Evolutionary conservation across 345 rosid species (phyloP).

Genomic region (Clausena lansium): DNA sequence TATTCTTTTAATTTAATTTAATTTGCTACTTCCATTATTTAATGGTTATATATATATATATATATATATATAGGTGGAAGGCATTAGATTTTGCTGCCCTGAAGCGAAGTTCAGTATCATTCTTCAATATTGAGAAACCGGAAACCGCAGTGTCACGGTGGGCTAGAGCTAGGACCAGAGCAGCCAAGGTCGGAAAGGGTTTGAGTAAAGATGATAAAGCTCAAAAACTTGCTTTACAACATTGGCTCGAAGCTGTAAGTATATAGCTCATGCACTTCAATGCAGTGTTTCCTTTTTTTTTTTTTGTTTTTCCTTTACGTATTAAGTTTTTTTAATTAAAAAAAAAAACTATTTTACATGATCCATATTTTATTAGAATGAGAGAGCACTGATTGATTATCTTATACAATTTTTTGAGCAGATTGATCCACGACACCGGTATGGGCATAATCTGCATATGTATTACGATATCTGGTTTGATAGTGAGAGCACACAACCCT

Average conservation of each 20-base stretch:
- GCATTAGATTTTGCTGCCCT: slow-evolving; percentile 76
- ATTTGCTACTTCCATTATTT: neutral
- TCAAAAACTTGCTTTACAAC: slow-evolving; percentile 79
- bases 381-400: too few species aligned
- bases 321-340: too few species aligned
- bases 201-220: slow-evolving; percentile 85
- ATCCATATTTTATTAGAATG: too few species aligned
- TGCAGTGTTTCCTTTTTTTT: neutral
- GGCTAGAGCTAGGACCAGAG: slow-evolving; percentile 93
- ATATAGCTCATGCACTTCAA: too few species aligned
- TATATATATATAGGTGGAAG: slow-evolving; percentile 65
- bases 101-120: slow-evolving; percentile 59
- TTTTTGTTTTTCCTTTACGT: too few species aligned
- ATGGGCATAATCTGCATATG: slow-evolving; percentile 66
- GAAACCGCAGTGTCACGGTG: slow-evolving; percentile 84
- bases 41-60: neutral
- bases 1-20: too few species aligned
- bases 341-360: too few species aligned
- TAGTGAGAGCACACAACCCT: slow-evolving; percentile 56
- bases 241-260: slow-evolving; percentile 98
- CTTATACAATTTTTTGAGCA: slow-evolving; percentile 11
- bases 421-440: slow-evolving; percentile 74
- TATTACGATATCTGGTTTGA: slow-evolving; percentile 61
- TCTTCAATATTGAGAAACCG: slow-evolving; percentile 58
- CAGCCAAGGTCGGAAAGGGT: slow-evolving; percentile 96